Conservation (phyloP, 805 yeast species). For the Sporopachydermia lactativora region DNA sequence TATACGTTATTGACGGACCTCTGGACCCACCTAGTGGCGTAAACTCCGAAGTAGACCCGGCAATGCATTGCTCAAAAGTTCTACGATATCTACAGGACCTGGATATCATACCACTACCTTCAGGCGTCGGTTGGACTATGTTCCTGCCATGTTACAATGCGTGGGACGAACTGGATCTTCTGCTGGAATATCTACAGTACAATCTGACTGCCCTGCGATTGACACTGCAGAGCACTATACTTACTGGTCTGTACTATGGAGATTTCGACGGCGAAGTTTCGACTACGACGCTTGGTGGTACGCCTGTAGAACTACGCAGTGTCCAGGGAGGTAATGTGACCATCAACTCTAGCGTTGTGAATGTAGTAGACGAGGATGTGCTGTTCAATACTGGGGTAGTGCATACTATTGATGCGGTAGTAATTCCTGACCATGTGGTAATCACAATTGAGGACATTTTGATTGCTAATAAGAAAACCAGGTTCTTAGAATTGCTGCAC, state of each 20-base stretch:
- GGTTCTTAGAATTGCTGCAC: conserved; percentile 33
- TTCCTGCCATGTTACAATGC: conserved; percentile 66
- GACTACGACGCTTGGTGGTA: conserved; percentile 15
- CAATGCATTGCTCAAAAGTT: conserved; percentile 50
- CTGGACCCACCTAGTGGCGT: conserved; percentile 50
- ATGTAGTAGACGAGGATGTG: conserved; percentile 38
- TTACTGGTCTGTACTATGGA: conserved; percentile 54
- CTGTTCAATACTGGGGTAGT: conserved; percentile 76
- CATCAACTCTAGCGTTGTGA: conserved; percentile 9
- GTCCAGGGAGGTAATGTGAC: conserved; percentile 11
- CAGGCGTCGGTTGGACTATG: conserved; percentile 51
- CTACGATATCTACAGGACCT: conserved; percentile 39
- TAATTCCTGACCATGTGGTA: conserved; percentile 41
- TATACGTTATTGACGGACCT: conserved; percentile 49
- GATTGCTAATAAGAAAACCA: conserved; percentile 32
- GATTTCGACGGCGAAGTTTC: conserved; percentile 29
- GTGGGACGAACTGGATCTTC: conserved; percentile 53
- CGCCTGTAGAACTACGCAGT: conserved; percentile 6
- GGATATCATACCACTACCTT: conserved; percentile 35
- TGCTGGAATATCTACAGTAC: conserved; percentile 39
- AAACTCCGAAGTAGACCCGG: conserved; percentile 49
- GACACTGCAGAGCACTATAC: conserved; percentile 42
- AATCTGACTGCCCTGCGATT: conserved; percentile 36
- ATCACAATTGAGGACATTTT: conserved; percentile 45
- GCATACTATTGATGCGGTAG: conserved; percentile 45